Conservation (phyloP, 148 eudicot genomes). For the Euryodendron excelsum region DNA sequence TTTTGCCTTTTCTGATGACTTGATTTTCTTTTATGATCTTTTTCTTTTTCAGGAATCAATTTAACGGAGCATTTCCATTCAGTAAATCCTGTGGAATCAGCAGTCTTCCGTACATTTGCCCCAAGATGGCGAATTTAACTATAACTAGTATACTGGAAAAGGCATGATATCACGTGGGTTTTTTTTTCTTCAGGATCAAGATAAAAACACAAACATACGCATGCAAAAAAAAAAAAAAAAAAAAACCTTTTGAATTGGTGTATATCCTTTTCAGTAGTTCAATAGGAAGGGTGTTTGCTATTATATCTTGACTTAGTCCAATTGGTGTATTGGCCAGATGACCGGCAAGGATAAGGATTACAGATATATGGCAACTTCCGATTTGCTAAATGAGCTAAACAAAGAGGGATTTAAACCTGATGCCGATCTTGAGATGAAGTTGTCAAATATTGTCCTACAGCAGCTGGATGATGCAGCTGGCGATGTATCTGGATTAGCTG, state of each 20-base stretch:
- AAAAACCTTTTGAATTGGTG: background rate
- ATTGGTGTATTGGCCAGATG: constrained; percentile 47
- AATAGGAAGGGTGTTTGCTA: background rate
- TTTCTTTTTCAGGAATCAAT: constrained; percentile 17
- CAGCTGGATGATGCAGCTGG: constrained; percentile 97
- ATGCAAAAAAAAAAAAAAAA: background rate
- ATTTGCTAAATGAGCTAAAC: constrained; percentile 83
- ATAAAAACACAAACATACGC: background rate
- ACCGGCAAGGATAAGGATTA: constrained; percentile 92
- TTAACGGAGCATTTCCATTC: background rate
- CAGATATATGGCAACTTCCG: constrained; percentile 98
- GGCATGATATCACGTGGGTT: constrained; percentile 40
- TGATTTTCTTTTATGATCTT: background rate
- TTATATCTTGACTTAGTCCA: constrained; percentile 6
- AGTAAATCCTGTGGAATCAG: background rate
- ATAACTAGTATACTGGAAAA: constrained; percentile 81
- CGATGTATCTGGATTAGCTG: constrained; percentile 96
- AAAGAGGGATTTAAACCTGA: constrained; percentile 82
- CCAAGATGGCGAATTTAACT: constrained; percentile 65
- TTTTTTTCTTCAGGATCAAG: background rate
- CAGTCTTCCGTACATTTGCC: constrained; percentile 5
- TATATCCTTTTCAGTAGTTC: background rate
- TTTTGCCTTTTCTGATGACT: background rate
- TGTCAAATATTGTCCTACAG: constrained; percentile 75
- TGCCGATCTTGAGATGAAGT: constrained; percentile 70